These are phyloP conservation scores for Coprinopsis strossmayeri DNA, from an alignment of 768 basidiomycete species.

Conservation along the genomic window DNA sequence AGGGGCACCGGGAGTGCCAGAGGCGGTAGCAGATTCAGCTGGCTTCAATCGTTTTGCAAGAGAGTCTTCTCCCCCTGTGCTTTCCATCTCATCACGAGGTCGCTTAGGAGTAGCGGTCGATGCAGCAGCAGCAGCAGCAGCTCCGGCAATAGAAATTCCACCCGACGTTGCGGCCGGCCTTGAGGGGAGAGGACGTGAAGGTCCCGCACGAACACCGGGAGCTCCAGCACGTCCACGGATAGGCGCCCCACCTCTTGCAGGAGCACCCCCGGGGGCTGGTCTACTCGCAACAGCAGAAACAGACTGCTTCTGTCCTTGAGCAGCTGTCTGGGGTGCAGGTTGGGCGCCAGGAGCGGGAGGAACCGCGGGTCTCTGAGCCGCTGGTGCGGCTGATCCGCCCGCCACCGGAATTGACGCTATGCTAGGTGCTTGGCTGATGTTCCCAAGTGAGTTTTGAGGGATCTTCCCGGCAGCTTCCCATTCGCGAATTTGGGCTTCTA, in stretches of 20 bases:
- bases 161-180: slow-evolving; percentile 1
- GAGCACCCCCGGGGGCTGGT: slow-evolving; percentile 6
- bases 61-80: slow-evolving; percentile 41
- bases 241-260: slow-evolving; percentile 7
- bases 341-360: not conserved
- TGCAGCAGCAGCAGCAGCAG: slow-evolving; percentile 16
- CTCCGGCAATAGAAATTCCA: slow-evolving; percentile 1
- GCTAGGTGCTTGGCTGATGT: slow-evolving; percentile 9
- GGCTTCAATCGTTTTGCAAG: slow-evolving; percentile 65
- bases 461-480: slow-evolving; percentile 46
- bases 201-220: slow-evolving; percentile 1
- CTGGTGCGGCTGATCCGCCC: not conserved
- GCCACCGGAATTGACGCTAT: not conserved
- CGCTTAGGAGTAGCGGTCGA: slow-evolving; percentile 43
- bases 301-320: slow-evolving; percentile 10
- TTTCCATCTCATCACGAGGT: slow-evolving; percentile 46
- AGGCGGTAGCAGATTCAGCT: slow-evolving; percentile 24
- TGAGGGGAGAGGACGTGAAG: slow-evolving; percentile 8
- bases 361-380: not conserved
- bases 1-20: slow-evolving; percentile 1
- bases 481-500: slow-evolving; percentile 57
- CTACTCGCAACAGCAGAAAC: slow-evolving; percentile 11
- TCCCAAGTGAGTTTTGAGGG: slow-evolving; percentile 28
- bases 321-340: slow-evolving; percentile 16
- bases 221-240: not conserved